These are phyloP conservation scores for Scalesia atractyloides DNA, from an alignment of 129 eudicot genomes.

Conservation along the genomic window DNA sequence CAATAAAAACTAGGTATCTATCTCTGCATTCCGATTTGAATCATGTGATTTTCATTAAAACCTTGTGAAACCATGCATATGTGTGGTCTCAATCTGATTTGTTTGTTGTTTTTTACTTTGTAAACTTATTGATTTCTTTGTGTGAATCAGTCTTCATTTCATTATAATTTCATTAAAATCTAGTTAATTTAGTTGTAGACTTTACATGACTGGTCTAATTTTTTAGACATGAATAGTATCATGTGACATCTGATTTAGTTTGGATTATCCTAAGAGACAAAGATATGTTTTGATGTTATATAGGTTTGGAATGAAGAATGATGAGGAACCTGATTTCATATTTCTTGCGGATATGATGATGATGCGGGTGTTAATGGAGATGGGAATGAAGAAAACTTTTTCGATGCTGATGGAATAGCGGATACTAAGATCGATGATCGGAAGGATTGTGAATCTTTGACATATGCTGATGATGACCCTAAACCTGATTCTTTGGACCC, in stretches of 20 bases:
- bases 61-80: no score
- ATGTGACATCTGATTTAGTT: no score
- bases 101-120: no score
- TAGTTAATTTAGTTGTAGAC: no score
- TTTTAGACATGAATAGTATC: no score
- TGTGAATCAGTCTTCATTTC: no score
- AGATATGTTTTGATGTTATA: neutral
- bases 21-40: neutral
- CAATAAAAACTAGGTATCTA: neutral
- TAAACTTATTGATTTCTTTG: no score
- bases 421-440: conserved; percentile 32
- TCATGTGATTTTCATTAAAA: no score
- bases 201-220: no score
- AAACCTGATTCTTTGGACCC: conserved; percentile 24
- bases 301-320: conserved; percentile 46
- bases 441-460: conserved; percentile 47
- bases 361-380: conserved; percentile 21
- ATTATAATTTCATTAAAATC: no score
- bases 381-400: conserved; percentile 35
- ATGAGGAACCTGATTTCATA: conserved; percentile 50
- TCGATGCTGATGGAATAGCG: conserved; percentile 18
- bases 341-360: conserved; percentile 50
- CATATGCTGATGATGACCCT: conserved; percentile 36
- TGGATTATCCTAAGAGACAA: no score
- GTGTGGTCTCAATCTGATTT: no score